Base-by-base conservation (phyloP, 306 rosid species). In the Boehmeria nivea region DNA sequence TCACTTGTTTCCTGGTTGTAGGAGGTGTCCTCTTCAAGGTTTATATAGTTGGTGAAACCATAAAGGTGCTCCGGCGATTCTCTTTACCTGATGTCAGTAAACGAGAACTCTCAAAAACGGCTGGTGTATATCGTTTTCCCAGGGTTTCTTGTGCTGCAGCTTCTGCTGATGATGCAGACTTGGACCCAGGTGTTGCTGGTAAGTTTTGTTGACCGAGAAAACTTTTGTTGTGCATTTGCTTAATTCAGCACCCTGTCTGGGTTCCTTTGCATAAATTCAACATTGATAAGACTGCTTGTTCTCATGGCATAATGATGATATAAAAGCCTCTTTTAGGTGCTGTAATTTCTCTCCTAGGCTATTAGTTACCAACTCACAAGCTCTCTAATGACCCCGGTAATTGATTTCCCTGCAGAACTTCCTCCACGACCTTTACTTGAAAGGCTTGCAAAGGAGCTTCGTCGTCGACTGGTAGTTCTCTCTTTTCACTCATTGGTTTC, bases 81-180 rank as follows among this genome's bases (percentile, higher is more conserved):
- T 89, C 97, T 46, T 71, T 89, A 59, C 97, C 97, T 48, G 87
- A 89, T 73, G 85, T 89, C 57, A 57, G 72, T 70, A 81, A 78
- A 55, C 70, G 93, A 78, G 87, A 89, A 67, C 85, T 76, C 51
- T 82, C 89, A 51, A 65, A 69, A 42, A 83, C 69, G n/a, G 81
- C 79, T 31, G 97, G 95, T 15, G 73, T 89, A 16, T 73, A 80
- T 70, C 74, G 25, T 40, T 79, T 89, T 63, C 97, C 97, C 4
- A 83, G 97, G 78, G 94, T 89, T 68, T 89, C 97, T 66, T 77
- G 88, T 73, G 97, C 97, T 74, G 88, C 97, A 24, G 97, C 95
- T 61, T 89, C 93, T 51, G 97, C 97, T 47, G 97, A 89, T 71
- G 95, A 83, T 68, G 97, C 97, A 11, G 93, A 85, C 77, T 76